Conservation (phyloP, 805 yeast genomes). For the Candida argentea region DNA sequence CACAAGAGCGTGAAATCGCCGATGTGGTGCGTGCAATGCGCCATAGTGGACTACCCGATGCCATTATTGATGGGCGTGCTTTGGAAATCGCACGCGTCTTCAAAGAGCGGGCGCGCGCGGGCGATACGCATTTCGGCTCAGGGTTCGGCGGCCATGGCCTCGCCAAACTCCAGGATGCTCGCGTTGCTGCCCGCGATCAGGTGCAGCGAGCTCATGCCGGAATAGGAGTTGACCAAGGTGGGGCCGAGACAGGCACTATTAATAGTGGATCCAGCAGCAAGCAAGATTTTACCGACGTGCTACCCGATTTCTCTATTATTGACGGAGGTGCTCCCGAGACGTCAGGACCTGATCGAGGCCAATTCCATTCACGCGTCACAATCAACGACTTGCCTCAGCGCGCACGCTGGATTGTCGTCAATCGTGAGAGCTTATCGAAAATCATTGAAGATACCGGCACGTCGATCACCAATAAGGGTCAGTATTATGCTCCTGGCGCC, state of each 20-base stretch:
- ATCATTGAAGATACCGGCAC: conserved; percentile 64
- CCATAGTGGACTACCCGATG: conserved; percentile 35
- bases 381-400: conserved; percentile 81
- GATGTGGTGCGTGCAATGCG: conserved; percentile 65
- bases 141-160: conserved; percentile 95
- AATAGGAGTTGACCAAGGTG: too few species aligned
- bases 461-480: conserved; percentile 76
- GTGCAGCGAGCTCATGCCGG: conserved; percentile 42
- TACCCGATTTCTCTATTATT: conserved; percentile 38
- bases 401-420: conserved; percentile 70
- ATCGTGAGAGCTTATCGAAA: conserved; percentile 49
- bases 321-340: conserved; percentile 46
- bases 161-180: conserved; percentile 57
- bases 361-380: conserved; percentile 57
- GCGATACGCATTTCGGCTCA: conserved; percentile 50
- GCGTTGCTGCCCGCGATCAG: conserved; percentile 40
- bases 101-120: conserved; percentile 50
- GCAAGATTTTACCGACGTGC: conserved; percentile 3
- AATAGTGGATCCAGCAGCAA: conserved; percentile 3
- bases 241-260: conserved; percentile 7
- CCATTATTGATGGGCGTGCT: conserved; percentile 42
- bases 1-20: conserved; percentile 53
- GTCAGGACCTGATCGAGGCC: conserved; percentile 43
- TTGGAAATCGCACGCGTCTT: conserved; percentile 43
- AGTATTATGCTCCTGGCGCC: conserved; percentile 38